Evolutionary conservation across 2,329 filamentous ascomycete genomes (phyloP), one percentile per base, ranked within the genome.

Genomic region (Colletotrichum lentis): DNA sequence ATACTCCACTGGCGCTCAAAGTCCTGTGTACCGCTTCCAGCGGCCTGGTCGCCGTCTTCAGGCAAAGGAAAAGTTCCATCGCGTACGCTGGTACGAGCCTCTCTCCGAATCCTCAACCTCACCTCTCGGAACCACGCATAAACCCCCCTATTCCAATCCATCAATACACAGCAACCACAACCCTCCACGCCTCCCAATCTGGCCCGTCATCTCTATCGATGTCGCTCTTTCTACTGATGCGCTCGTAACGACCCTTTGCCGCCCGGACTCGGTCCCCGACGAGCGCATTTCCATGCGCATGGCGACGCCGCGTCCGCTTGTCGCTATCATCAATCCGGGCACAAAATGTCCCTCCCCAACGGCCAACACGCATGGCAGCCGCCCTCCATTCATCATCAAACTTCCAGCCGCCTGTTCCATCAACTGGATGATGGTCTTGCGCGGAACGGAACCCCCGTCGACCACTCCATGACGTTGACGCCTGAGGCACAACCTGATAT

Each of bases 271-370:
- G 80, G 76, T 79, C 77, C 77, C 80, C 84, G 81, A 82, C 84
- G 84, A 83, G 81, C 81, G 79, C 80, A 80, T 79, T 80, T 77
- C 72, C 75, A 74, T 76, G 82, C 85, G 84, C 83, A 87, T 87
- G 85, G 85, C 84, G 84, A 80, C 84, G 80, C 76, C 39, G 78
- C 80, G 79, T 78, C 80, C 77, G 73, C 77, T 77, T 75, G 78
- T 81, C 80, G 79, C 80, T 80, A 79, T 77, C 83, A 83, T 80
- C 82, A 80, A 78, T 77, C 77, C 76, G 80, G 80, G 79, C 78
- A 78, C 79, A 85, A 80, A 79, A 91, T 91, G 88, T 89, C 89
- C 79, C 82, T 89, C 81, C 82, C 85, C 80, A 89, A 89, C 81
- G 85, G 88, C 81, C 87, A 90, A 82, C 81, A 85, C 73, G 77